These are phyloP conservation scores for Colletotrichum sp. DNA, from an alignment of 2,329 filamentous ascomycete genomes.

Conservation along the genomic window DNA sequence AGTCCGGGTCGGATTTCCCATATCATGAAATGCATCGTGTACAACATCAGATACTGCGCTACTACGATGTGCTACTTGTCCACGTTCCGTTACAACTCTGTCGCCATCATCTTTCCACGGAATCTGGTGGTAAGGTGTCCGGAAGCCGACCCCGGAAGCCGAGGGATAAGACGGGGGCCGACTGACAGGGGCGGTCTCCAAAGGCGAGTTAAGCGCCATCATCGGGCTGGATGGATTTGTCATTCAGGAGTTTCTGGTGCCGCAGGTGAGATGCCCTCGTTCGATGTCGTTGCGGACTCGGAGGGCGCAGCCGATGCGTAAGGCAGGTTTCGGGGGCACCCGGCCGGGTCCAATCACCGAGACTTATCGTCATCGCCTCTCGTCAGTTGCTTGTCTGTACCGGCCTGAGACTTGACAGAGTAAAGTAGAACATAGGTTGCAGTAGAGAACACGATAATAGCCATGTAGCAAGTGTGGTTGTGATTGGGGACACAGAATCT, in stretches of 20 bases:
- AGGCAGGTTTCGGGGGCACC: background rate
- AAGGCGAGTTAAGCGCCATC: background rate
- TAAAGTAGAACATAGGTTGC: background rate
- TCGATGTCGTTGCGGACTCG: background rate
- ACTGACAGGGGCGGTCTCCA: background rate
- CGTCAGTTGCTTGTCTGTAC: background rate
- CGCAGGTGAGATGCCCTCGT: background rate
- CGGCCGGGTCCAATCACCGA: background rate
- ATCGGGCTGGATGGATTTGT: background rate
- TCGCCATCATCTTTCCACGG: background rate
- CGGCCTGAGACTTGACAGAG: background rate
- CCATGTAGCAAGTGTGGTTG: background rate
- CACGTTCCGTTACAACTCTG: background rate
- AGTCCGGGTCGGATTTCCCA: background rate
- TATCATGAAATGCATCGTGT: background rate
- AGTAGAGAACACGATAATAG: background rate
- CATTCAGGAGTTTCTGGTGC: background rate
- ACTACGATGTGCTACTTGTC: background rate
- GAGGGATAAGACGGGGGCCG: background rate
- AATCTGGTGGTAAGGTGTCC: background rate
- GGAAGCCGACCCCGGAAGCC: background rate
- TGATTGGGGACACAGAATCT: background rate
- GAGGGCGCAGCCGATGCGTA: background rate
- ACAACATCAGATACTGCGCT: background rate
- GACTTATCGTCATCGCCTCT: background rate